These are phyloP conservation scores for Ascochyta clinopodiicola DNA, from an alignment of 2,329 filamentous ascomycete genomes.

Conservation along the genomic window DNA sequence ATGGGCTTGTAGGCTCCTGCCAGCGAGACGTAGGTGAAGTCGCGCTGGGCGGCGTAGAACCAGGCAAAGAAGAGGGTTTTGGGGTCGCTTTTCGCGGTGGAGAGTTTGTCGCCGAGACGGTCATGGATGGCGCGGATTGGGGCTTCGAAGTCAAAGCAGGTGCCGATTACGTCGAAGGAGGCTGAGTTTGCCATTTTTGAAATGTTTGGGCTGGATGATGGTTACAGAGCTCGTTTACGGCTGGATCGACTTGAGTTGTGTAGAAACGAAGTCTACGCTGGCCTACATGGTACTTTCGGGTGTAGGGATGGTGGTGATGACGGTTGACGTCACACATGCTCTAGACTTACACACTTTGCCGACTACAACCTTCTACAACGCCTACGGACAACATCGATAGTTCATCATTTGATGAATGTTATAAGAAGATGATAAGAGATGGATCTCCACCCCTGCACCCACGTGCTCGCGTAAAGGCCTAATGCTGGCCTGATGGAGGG, in stretches of 20 bases:
- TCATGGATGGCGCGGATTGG: slow-evolving; percentile 29
- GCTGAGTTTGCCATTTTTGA: slow-evolving; percentile 28
- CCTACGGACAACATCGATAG: not conserved
- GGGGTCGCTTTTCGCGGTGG: slow-evolving; percentile 20
- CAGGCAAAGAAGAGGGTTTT: slow-evolving; percentile 37
- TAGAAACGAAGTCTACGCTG: not conserved
- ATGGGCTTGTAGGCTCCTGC: slow-evolving; percentile 28
- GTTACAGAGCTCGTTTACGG: not conserved
- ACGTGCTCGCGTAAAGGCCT: slow-evolving; percentile 13
- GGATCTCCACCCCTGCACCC: slow-evolving; percentile 6
- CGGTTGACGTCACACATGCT: slow-evolving; percentile 10
- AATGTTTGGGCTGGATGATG: not conserved
- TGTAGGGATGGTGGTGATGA: not conserved
- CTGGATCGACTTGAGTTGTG: not conserved
- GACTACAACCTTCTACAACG: not conserved
- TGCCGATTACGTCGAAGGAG: slow-evolving; percentile 38
- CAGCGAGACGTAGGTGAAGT: slow-evolving; percentile 36
- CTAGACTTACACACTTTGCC: slow-evolving; percentile 24
- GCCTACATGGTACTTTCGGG: not conserved
- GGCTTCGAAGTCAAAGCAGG: slow-evolving; percentile 29
- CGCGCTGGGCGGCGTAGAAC: slow-evolving; percentile 38
- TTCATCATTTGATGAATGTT: not conserved
- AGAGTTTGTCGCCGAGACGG: slow-evolving; percentile 23
- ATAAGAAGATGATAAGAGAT: not conserved
- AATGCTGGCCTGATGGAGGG: slow-evolving; percentile 10